Evolutionary conservation across 192 early-diverging fungal genomes (phyloP), one percentile per base, ranked within the genome.

Genomic region (Lobosporangium transversale): DNA sequence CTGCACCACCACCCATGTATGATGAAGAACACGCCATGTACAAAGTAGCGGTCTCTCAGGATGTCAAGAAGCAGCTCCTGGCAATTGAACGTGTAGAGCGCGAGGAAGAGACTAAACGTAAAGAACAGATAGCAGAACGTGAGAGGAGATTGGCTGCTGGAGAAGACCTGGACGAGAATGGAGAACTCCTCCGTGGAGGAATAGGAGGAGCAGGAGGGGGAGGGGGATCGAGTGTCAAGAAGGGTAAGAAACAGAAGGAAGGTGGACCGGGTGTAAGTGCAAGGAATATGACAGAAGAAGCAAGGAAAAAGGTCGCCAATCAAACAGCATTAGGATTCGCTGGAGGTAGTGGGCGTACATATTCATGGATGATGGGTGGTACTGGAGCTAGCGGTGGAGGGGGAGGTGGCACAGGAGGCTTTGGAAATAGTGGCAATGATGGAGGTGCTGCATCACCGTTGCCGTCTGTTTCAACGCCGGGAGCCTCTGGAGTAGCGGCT

Each of bases 71-170:
- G 36, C 92, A 94, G 73, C 80, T 94, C 26, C 55, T 84, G 44
- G 89, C 89, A 15, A 80, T 94, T 42, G 90, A 92, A 70, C 86
- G 88, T 54, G 87, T 88, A 17, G 90, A 90, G 48, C 80, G 85
- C 33, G 81, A 90, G 66, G 80, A 84, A 59, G 91, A 94, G 60
- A 83, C 87, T 11, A 80, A 81, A 58, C 82, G 90, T 21, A 73
- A 87, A 40, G 79, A 80, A 50, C 60, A 65, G 23, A 60, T 87
- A 31, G 56, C 68, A 5, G 83, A 83, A 15, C 79, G 84, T 32
- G 79, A 85, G 48, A 73, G 81, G 43, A 68, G 58, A 48, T 29
- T 79, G 26, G 82, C 67, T 0, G 51, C 57, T 14, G 61, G 56
- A 0, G 79, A 78, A 14, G 66, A 80, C 27, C 65, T 78, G 43